A percentile compares a stretch with the other conserved stretches of the same genome.
These are phyloP conservation scores for Populus tomentosa DNA, from an alignment of 441 rosid species.

Conservation along the genomic window DNA sequence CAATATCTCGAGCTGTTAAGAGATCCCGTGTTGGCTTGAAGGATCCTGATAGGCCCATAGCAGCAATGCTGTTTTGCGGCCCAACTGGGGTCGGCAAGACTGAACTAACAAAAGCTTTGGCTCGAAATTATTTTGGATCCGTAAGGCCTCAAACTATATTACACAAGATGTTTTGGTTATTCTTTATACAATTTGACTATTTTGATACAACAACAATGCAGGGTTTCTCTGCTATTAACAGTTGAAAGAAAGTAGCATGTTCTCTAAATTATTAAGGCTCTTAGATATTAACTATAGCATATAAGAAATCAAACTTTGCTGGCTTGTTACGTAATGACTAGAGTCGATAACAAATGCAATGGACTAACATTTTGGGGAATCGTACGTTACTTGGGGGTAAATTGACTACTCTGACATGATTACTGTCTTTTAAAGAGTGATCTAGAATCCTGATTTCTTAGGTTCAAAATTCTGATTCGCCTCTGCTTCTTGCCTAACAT, in stretches of 20 bases:
- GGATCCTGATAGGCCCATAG: constrained; percentile 52
- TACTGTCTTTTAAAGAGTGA: not conserved
- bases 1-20: constrained; percentile 48
- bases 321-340: not conserved
- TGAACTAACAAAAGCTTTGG: constrained; percentile 51
- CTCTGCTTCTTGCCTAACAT: not conserved
- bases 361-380: not conserved
- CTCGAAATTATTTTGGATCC: constrained; percentile 31
- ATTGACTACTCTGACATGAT: not conserved
- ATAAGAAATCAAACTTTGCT: not conserved
- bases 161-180: not conserved
- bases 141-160: constrained; percentile 13
- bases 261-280: not conserved
- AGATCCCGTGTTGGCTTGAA: constrained; percentile 52
- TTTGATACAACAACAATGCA: not conserved
- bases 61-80: constrained; percentile 52
- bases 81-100: constrained; percentile 68
- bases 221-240: not conserved
- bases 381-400: not conserved
- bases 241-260: not conserved
- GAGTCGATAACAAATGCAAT: not conserved
- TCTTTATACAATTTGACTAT: not conserved
- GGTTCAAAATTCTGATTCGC: not conserved
- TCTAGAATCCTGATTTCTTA: not conserved
- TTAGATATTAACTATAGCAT: not conserved